Evolutionary conservation across 805 yeast genomes (phyloP).

Genomic region (Cyberlindnera bimundalis): DNA sequence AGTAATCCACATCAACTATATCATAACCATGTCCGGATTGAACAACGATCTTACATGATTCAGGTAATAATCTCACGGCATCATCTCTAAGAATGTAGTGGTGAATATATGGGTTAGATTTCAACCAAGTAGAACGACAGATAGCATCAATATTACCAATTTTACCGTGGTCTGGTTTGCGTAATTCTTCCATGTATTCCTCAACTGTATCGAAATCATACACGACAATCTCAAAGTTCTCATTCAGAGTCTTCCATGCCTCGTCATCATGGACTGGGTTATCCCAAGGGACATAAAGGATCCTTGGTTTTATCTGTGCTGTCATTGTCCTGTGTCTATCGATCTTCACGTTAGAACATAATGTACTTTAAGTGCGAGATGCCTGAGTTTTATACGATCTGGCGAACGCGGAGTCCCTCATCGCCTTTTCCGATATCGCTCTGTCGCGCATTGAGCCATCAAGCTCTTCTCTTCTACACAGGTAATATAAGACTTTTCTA

Average conservation of each 20-base stretch:
- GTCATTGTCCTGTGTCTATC: constrained; percentile 3
- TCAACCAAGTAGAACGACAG: constrained; percentile 38
- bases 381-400: background rate
- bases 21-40: constrained; percentile 41
- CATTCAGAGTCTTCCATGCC: constrained; percentile 35
- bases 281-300: constrained; percentile 38
- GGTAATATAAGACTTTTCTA: too few species aligned
- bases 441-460: too few species aligned
- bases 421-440: background rate
- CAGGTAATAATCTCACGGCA: constrained; percentile 31
- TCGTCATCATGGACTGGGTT: constrained; percentile 35
- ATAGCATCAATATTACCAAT: constrained; percentile 36
- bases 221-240: constrained; percentile 33
- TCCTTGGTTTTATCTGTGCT: constrained; percentile 30
- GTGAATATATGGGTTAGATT: constrained; percentile 36
- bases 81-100: constrained; percentile 36
- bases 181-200: constrained; percentile 34
- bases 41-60: constrained; percentile 33
- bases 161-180: constrained; percentile 34
- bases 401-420: background rate
- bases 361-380: too few species aligned
- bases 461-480: too few species aligned
- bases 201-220: constrained; percentile 34
- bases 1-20: constrained; percentile 36
- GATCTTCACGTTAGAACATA: too few species aligned